These are phyloP conservation scores for Aspergillus avenaceus DNA, from an alignment of 495 filamentous ascomycete genomes.

Conservation along the genomic window DNA sequence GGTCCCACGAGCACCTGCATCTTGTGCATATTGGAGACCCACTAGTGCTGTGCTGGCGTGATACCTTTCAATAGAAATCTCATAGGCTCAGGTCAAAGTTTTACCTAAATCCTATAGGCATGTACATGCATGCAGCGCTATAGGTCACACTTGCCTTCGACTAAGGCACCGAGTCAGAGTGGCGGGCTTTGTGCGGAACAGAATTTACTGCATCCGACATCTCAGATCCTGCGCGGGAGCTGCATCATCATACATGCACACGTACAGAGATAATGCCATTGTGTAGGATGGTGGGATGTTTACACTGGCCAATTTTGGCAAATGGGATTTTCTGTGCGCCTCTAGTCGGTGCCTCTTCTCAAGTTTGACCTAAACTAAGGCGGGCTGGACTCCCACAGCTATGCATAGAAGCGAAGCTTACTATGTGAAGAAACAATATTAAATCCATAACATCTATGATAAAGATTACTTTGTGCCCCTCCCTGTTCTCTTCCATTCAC, in stretches of 20 bases:
- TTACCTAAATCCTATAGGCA: background rate
- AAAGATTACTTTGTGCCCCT: no score
- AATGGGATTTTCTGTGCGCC: background rate
- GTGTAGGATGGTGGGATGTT: background rate
- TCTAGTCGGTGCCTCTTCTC: background rate
- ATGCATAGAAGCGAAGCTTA: no score
- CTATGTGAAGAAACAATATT: no score
- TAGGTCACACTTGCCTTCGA: background rate
- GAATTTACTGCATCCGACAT: background rate
- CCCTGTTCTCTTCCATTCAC: no score
- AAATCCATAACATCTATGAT: no score
- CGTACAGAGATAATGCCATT: background rate
- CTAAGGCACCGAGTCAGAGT: background rate
- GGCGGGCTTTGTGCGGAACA: background rate
- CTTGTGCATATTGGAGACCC: conserved; percentile 4
- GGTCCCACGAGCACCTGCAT: conserved; percentile 8
- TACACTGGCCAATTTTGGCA: background rate
- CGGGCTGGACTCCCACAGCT: no score
- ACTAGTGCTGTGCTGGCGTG: background rate
- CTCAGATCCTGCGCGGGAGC: background rate
- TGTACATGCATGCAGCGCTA: conserved; percentile 1
- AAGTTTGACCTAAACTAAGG: no score
- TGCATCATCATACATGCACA: background rate
- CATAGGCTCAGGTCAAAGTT: background rate
- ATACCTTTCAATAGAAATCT: background rate